Percentiles rank a stretch among this genome's conserved stretches.
phyloP scores from a whole-genome alignment of 257 asterid species.

The Petunia secreta region DNA sequence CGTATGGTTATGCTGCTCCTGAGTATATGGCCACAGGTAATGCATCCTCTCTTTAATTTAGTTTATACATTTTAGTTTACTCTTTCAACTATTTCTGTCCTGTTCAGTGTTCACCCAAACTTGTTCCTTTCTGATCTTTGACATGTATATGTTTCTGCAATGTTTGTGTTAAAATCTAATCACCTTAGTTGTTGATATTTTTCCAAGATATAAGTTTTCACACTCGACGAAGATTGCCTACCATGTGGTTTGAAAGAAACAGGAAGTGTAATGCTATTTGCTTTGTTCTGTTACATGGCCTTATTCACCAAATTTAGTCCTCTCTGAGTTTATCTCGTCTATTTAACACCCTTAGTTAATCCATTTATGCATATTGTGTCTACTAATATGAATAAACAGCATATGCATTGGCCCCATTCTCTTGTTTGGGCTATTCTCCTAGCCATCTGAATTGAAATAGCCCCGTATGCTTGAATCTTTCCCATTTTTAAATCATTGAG shows the following conservation, averaged over 20 bases:
- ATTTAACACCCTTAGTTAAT: not conserved
- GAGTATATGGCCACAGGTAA: constrained; percentile 54
- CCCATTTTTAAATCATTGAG: not conserved
- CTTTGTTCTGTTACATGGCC: not conserved
- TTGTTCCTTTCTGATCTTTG: not conserved
- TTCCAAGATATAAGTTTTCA: not conserved
- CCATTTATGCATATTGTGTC: not conserved
- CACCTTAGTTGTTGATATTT: not conserved
- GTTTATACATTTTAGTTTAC: not conserved
- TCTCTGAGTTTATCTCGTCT: not conserved
- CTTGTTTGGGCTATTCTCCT: not conserved
- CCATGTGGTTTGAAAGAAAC: not conserved
- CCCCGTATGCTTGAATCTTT: not conserved
- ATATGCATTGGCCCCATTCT: not conserved
- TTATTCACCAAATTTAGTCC: not conserved
- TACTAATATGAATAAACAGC: too few relatives aligned
- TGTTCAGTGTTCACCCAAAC: not conserved
- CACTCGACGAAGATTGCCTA: not conserved
- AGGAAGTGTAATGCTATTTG: not conserved
- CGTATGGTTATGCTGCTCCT: constrained; percentile 56
- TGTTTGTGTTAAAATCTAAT: not conserved
- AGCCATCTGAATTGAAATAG: not conserved
- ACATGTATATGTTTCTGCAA: not conserved
- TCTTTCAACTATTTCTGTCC: not conserved
- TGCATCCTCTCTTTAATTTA: not conserved